Percentiles rank a stretch among this genome's conserved stretches.
These are phyloP conservation scores for Pseudogymnoascus sp. DNA, from an alignment of 2,329 filamentous ascomycete genomes.

Conservation along the genomic window DNA sequence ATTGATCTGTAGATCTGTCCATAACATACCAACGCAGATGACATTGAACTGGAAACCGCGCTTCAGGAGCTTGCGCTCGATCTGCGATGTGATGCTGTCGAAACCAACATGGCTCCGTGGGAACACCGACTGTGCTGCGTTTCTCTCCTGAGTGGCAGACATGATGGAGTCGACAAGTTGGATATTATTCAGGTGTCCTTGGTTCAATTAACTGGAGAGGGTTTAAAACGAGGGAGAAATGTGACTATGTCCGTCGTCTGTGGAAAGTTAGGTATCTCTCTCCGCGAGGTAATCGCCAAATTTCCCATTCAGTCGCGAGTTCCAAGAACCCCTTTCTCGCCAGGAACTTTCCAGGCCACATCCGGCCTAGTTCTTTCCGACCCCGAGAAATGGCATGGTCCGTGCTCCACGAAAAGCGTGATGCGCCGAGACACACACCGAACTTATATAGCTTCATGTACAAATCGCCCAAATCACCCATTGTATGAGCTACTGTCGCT, in stretches of 20 bases:
- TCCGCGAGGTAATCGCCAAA: slow-evolving; percentile 11
- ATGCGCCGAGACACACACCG: slow-evolving; percentile 3
- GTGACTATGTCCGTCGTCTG: not conserved
- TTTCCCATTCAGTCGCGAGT: slow-evolving; percentile 10
- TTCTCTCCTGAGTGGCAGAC: slow-evolving; percentile 28
- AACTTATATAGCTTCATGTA: slow-evolving; percentile 9
- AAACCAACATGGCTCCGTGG: slow-evolving; percentile 99
- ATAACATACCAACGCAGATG: slow-evolving; percentile 87
- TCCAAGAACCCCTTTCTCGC: slow-evolving; percentile 11
- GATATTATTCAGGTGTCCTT: not conserved
- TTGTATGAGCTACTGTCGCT: not conserved
- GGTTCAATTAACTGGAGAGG: not conserved
- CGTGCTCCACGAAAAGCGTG: slow-evolving; percentile 11
- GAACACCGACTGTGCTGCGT: slow-evolving; percentile 44
- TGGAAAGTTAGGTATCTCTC: slow-evolving; percentile 10
- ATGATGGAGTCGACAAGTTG: slow-evolving; percentile 19
- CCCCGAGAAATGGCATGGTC: slow-evolving; percentile 1
- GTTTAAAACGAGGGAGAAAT: slow-evolving; percentile 5
- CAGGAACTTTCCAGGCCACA: slow-evolving; percentile 11
- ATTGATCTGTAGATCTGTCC: not conserved
- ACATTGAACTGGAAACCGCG: slow-evolving; percentile 99
- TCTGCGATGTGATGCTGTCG: slow-evolving; percentile 99
- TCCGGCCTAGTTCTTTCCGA: not conserved
- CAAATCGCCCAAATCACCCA: not conserved
- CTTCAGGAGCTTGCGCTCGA: slow-evolving; percentile 99